These are phyloP conservation scores for Dichotomocladium elegans DNA, from an alignment of 371 early-diverging fungal species.

Conservation along the genomic window DNA sequence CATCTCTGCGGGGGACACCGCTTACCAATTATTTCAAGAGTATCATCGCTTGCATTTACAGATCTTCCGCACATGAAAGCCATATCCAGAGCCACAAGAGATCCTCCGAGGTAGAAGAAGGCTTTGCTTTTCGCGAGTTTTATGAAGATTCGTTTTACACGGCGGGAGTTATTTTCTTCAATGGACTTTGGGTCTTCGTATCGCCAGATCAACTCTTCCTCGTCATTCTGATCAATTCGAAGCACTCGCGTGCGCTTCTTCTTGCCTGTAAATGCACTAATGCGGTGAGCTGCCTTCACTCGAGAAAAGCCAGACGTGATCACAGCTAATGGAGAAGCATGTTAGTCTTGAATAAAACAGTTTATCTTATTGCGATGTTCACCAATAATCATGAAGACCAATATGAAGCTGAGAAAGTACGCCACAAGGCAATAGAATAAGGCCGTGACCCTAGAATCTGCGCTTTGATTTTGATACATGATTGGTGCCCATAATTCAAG, in stretches of 20 bases:
- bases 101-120: constrained; percentile 47
- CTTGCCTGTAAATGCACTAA: constrained; percentile 53
- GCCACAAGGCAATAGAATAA: constrained; percentile 51
- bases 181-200: constrained; percentile 40
- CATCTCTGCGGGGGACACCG: too few relatives aligned
- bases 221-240: constrained; percentile 17
- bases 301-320: constrained; percentile 60
- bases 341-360: background rate
- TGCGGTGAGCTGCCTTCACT: constrained; percentile 47
- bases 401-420: constrained; percentile 50
- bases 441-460: constrained; percentile 44
- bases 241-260: constrained; percentile 24
- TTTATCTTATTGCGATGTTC: too few relatives aligned
- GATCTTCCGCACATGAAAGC: constrained; percentile 54
- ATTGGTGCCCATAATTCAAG: constrained; percentile 59
- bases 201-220: constrained; percentile 37
- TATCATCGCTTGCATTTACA: constrained; percentile 30
- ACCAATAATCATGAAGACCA: constrained; percentile 57
- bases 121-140: constrained; percentile 36
- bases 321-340: constrained; percentile 35
- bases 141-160: constrained; percentile 30
- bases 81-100: constrained; percentile 44
- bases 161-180: constrained; percentile 22
- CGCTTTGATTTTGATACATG: constrained; percentile 53
- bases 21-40: constrained; percentile 31